Evolutionary conservation across 192 early-diverging fungal genomes (phyloP), one percentile per base, ranked within the genome.

Genomic region (Coemansia sp.): DNA sequence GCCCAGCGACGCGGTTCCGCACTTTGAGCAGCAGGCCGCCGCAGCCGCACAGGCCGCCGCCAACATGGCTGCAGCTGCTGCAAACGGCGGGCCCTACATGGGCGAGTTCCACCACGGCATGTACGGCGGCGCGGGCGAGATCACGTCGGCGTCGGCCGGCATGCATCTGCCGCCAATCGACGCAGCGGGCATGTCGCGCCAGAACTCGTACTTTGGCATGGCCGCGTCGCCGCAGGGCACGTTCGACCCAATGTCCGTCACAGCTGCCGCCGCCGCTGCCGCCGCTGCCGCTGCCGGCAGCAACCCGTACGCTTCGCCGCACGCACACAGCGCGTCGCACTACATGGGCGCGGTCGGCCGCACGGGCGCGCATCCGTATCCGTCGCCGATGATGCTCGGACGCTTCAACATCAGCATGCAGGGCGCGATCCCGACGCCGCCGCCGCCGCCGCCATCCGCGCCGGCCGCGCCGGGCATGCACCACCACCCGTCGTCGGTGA

Each of bases 91-190:
- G 6, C 54, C 55, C 25, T 77, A 77, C 33, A 70, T 77, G 67
- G 50, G 63, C 60, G 73, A 77, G 42, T 77, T 70, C 62, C 52
- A 63, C 0, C 62, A 61, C 28, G 56, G 47, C n/a, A 59, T 75
- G 49, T 75, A 75, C 48, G 48, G 42, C 21, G 65, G 65, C 4
- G 62, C 60, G 8, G 27, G 47, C 10, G 73, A 69, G 35, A 65
- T 76, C 18, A 58, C 44, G 11, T 61, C 65, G 18, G 58, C 71
- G 8, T 60, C 65, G 2, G 60, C 56, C 6, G 29, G 56, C 21
- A 72, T 68, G 61, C 65, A 72, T 14, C 58, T 72, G 47, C 69
- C 70, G 49, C 66, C 76, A 10, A 71, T 71, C 28, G 76, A 78
- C 46, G 54, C 61, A 0, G 25, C 67, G 2, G 38, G 40, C 33